Evolutionary conservation across 768 basidiomycete species (phyloP).

Genomic region (Pulveroboletus sp.): DNA sequence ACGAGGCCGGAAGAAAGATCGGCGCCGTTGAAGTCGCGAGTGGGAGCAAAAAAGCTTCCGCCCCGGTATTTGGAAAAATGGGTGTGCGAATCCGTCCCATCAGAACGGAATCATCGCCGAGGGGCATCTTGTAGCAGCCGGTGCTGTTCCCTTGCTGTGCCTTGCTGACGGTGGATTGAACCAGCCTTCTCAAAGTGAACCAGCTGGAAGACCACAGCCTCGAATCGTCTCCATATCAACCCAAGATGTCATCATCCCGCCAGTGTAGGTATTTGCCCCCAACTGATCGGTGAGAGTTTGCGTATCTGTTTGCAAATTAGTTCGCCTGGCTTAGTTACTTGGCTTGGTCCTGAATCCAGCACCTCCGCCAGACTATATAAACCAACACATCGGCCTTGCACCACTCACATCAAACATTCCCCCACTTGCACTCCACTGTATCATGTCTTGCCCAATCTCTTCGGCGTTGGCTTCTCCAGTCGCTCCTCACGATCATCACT

Average conservation of each 20-base stretch:
- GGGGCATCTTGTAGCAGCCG: no score
- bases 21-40: neutral
- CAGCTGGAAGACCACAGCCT: no score
- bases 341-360: no score
- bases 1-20: neutral
- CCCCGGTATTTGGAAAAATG: no score
- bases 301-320: no score
- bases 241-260: no score
- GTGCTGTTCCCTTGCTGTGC: neutral
- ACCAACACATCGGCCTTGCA: neutral
- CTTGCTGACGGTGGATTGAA: neutral
- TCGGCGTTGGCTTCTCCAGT: conserved; percentile 4
- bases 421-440: neutral
- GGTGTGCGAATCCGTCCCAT: neutral
- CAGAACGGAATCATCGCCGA: no score
- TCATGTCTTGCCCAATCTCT: conserved; percentile 19
- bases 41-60: no score
- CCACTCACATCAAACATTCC: neutral
- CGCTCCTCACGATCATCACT: conserved; percentile 10
- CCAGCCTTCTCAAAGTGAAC: neutral
- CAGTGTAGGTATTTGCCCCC: no score
- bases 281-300: no score
- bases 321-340: no score
- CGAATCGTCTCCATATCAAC: neutral
- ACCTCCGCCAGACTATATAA: conserved; percentile 15